phyloP scores from a whole-genome alignment of 2,329 filamentous ascomycete species.

The Cladosporium sp. region DNA sequence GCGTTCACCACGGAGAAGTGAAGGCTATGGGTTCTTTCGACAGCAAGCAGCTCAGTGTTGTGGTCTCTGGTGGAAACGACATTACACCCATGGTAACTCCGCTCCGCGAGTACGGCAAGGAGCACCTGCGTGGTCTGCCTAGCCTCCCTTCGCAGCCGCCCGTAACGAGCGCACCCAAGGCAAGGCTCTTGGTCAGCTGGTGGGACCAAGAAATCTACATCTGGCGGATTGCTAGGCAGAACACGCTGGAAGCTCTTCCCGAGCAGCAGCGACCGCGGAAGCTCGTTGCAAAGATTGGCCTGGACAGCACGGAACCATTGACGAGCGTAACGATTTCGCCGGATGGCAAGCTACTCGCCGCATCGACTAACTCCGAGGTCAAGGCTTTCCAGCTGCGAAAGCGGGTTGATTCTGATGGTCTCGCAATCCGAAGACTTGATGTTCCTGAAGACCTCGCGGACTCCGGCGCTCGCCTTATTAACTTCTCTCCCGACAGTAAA shows the following conservation, averaged over 20 bases:
- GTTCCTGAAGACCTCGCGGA: constrained; percentile 52
- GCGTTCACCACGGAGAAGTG: constrained; percentile 90
- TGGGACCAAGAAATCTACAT: constrained; percentile 84
- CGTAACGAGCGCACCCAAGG: constrained; percentile 64
- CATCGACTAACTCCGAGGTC: constrained; percentile 34
- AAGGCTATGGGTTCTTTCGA: constrained; percentile 92
- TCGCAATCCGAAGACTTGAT: constrained; percentile 66
- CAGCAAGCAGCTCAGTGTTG: constrained; percentile 70
- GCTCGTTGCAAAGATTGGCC: constrained; percentile 32
- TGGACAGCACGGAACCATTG: constrained; percentile 59
- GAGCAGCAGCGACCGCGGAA: constrained; percentile 21
- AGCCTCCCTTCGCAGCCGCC: constrained; percentile 73
- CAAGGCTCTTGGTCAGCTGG: constrained; percentile 78
- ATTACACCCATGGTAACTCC: constrained; percentile 77
- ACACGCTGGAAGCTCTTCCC: constrained; percentile 21
- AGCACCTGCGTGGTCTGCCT: constrained; percentile 77
- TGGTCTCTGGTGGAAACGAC: constrained; percentile 87
- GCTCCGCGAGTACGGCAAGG: constrained; percentile 66
- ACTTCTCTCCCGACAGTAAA: constrained; percentile 62
- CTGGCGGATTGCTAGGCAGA: constrained; percentile 56
- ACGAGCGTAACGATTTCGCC: constrained; percentile 62
- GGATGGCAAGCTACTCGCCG: constrained; percentile 73
- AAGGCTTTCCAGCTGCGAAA: constrained; percentile 28
- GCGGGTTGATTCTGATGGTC: constrained; percentile 27
- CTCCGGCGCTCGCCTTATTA: constrained; percentile 62